phyloP scores from a whole-genome alignment of 2,329 filamentous ascomycete species.

The Aspergillus pseudonomiae region DNA sequence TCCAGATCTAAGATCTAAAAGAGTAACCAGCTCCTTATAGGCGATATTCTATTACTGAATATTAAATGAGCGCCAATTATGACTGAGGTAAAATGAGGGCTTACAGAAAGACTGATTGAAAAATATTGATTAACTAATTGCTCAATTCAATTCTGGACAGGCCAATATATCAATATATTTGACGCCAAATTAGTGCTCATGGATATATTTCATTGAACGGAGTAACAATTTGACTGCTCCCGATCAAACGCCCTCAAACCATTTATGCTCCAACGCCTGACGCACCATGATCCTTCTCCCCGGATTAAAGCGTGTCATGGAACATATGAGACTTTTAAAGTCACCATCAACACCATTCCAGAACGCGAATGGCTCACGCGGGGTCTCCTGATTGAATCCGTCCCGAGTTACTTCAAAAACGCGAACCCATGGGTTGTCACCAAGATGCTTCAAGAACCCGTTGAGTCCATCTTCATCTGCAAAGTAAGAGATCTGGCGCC shows the following conservation, averaged over 20 bases:
- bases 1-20: too few species aligned
- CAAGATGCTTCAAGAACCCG: slow-evolving; percentile 47
- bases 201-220: too few species aligned
- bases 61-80: too few species aligned
- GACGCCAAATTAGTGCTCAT: too few species aligned
- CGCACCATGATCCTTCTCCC: slow-evolving; percentile 34
- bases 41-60: too few species aligned
- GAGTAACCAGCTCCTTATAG: too few species aligned
- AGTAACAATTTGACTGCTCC: too few species aligned
- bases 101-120: too few species aligned
- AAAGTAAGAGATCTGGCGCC: slow-evolving; percentile 54
- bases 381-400: slow-evolving; percentile 47
- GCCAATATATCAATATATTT: too few species aligned
- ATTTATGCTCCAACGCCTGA: slow-evolving; percentile 37
- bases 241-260: slow-evolving; percentile 22
- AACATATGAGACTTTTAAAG: slow-evolving; percentile 33
- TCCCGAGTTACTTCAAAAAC: slow-evolving; percentile 43
- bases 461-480: slow-evolving; percentile 46
- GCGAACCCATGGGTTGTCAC: slow-evolving; percentile 44
- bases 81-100: too few species aligned
- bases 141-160: too few species aligned
- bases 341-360: slow-evolving; percentile 42
- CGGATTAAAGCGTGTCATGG: slow-evolving; percentile 39
- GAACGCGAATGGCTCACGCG: slow-evolving; percentile 45
- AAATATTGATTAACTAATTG: too few species aligned